phyloP scores from a whole-genome alignment of 352 stramenopile species.

The Peronospora destructor region DNA sequence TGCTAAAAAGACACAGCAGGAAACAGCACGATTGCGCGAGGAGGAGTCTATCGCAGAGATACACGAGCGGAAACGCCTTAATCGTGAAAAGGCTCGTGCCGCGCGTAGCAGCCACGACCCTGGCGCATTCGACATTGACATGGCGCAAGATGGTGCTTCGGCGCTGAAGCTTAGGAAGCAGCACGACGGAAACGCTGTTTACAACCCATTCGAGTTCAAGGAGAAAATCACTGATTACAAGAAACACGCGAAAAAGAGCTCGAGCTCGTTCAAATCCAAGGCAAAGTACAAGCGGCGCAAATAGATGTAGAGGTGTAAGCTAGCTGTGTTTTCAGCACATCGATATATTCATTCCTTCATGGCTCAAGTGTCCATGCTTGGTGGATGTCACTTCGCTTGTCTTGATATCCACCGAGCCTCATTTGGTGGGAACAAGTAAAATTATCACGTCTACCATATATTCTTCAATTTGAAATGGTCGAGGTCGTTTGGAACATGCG shows the following conservation, averaged over 20 bases:
- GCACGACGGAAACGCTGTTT: constrained; percentile 35
- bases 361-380: no score
- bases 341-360: constrained; percentile 21
- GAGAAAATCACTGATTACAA: constrained; percentile 89
- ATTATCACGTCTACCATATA: not conserved
- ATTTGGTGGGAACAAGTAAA: no score
- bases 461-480: constrained; percentile 2
- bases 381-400: no score
- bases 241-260: constrained; percentile 85
- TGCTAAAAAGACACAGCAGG: constrained; percentile 68
- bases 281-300: constrained; percentile 79
- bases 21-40: constrained; percentile 45
- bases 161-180: constrained; percentile 34
- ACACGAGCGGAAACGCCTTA: constrained; percentile 68
- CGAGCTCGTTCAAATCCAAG: constrained; percentile 89
- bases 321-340: constrained; percentile 14
- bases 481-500: constrained; percentile 1
- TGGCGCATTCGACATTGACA: constrained; percentile 69
- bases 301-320: constrained; percentile 30
- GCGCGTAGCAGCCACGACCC: constrained; percentile 47
- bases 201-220: constrained; percentile 81
- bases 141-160: constrained; percentile 33
- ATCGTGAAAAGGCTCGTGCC: constrained; percentile 63
- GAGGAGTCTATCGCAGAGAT: constrained; percentile 79
- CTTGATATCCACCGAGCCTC: no score